These are phyloP conservation scores for Isoetes taiwanensis DNA, from an alignment of 75 land plant genomes.

Conservation along the genomic window DNA sequence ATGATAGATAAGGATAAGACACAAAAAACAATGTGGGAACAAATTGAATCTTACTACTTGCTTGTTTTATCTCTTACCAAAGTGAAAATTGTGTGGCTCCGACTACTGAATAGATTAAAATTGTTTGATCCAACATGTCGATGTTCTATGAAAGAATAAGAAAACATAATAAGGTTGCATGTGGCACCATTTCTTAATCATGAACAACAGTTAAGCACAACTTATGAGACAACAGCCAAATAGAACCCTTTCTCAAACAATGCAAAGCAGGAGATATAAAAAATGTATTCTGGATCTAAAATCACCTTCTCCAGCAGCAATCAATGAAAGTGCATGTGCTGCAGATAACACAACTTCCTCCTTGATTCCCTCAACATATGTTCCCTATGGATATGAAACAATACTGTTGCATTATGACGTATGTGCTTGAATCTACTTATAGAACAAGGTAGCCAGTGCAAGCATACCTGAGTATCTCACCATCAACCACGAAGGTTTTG, in stretches of 20 bases:
- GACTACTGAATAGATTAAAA: conserved; percentile 72
- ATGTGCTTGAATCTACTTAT: not conserved
- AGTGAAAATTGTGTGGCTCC: conserved; percentile 87
- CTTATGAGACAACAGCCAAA: too few species aligned
- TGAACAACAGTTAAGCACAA: too few species aligned
- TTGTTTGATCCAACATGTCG: conserved; percentile 92
- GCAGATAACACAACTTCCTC: conserved; percentile 95
- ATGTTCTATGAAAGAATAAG: conserved; percentile 40
- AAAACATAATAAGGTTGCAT: too few species aligned
- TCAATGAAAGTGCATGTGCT: conserved; percentile 87
- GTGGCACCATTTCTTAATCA: too few species aligned
- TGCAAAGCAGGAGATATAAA: not conserved
- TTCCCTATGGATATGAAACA: conserved; percentile 42
- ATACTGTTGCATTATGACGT: not conserved
- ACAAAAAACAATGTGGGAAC: too few species aligned
- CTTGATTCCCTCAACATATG: conserved; percentile 95
- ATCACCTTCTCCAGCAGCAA: conserved; percentile 95
- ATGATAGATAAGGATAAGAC: too few species aligned
- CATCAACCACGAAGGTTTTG: conserved; percentile 60
- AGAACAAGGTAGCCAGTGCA: not conserved
- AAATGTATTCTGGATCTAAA: not conserved
- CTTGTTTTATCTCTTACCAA: too few species aligned
- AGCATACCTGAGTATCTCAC: conserved; percentile 60
- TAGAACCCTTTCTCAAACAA: too few species aligned
- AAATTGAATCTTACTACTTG: too few species aligned